Evolutionary conservation across 2,329 filamentous ascomycete genomes (phyloP), one percentile per base, ranked within the genome.

Genomic region (Periconia macrospinosa): DNA sequence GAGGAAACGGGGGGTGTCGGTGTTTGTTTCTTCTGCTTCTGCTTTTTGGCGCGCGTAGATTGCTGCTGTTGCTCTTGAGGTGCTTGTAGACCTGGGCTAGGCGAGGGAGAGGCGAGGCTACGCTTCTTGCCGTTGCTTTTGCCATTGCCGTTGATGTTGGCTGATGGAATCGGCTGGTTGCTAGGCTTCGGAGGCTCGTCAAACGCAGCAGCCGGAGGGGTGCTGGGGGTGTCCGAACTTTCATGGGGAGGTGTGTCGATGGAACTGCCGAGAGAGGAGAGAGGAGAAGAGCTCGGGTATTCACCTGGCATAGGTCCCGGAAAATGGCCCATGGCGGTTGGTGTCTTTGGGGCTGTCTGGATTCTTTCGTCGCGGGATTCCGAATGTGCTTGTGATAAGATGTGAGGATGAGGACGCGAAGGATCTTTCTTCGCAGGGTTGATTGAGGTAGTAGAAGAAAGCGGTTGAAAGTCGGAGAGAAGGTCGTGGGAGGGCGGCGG

Each of bases 101-200:
- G 19, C 13, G 23, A 13, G 33, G 33, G 6, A 37, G 33, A 13
- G 6, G 40, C n/a, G 40, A 33, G 45, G 17, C 50, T 10, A 41
- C 55, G 55, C 50, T 55, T 61, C 49, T 59, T 56, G 37, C 49
- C 52, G 35, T 23, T 37, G 37, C 51, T 50, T 33, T 23, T 37
- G 30, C 27, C 45, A 33, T 51, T 45, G 40, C 33, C 20, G 33
- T 20, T 17, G 20, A 33, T 8, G 43, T 33, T 45, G 23, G 13
- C 10, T 15, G 41, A 42, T 20, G n/a, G n/a, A 11, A 11, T 7
- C 17, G 41, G 13, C 41, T 17, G n/a, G 44, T 23, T 5, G 14
- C 6, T 44, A 17, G 20, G 10, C n/a, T 35, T 23, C 13, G 17
- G 37, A 47, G n/a, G 17, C 18, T 49, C 11, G 5, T 41, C 13